Evolutionary conservation across 148 eudicot genomes (phyloP).

Genomic region (Rhododendron molle): DNA sequence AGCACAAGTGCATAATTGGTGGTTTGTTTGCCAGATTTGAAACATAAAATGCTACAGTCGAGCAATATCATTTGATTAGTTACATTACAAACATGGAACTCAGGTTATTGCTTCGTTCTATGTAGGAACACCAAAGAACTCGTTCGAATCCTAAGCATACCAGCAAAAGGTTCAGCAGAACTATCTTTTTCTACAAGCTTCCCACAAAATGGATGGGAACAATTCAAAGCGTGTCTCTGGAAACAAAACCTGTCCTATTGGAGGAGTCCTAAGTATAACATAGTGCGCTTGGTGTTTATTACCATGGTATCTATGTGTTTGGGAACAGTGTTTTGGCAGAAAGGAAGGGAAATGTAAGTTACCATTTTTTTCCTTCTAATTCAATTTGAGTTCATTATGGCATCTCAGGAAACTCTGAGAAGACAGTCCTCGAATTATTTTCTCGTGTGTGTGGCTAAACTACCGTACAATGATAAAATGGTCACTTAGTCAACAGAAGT

Average conservation of each 20-base stretch:
- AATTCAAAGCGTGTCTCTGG: conserved; percentile 52
- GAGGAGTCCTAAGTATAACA: conserved; percentile 50
- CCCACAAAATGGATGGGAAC: conserved; percentile 30
- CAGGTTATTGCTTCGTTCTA: neutral
- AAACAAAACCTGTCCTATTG: conserved; percentile 54
- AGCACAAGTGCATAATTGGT: neutral
- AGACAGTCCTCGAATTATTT: neutral
- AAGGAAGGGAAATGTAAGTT: conserved; percentile 40
- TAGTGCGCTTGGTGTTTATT: conserved; percentile 25
- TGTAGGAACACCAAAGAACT: conserved; percentile 14
- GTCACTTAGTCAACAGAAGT: neutral
- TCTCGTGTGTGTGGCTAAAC: neutral
- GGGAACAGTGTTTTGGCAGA: conserved; percentile 41
- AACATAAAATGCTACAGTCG: neutral
- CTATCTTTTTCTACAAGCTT: conserved; percentile 32
- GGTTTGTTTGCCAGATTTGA: neutral
- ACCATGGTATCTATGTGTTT: conserved; percentile 20
- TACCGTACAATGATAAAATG: neutral
- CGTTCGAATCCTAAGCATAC: conserved; percentile 22
- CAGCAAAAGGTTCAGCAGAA: conserved; percentile 22
- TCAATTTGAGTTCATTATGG: neutral
- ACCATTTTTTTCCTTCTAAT: neutral
- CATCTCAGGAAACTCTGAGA: neutral
- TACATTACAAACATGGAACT: neutral
- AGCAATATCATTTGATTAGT: neutral